Base-by-base conservation (phyloP, 441 rosid genomes). In the Jatropha podagrica region DNA sequence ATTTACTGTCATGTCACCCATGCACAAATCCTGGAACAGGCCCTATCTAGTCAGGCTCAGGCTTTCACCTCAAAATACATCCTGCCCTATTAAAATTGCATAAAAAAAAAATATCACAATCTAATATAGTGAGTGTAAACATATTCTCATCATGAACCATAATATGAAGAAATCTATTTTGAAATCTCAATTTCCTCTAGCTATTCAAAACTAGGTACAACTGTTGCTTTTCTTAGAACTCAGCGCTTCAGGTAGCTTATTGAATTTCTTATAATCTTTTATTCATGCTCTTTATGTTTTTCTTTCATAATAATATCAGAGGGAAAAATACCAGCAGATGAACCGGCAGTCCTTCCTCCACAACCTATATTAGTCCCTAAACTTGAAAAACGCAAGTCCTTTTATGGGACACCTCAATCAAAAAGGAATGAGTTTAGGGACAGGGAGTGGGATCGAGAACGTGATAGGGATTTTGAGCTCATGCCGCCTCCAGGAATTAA, bases 401-500 rank as follows among this genome's bases (percentile, higher is more conserved):
- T 83, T 75, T 88, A 84, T 72, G 91, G 81, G 77, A 89, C 97
- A 81, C 94, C 97, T 74, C 98, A 89, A 75, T 79, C 97, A 32
- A 96, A 88, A 85, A 94, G 95, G 85, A 75, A 82, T 51, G 98
- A 93, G 55, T 89, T 83, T 78, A 88, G 92, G 83, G 93, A 94
- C 66, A 83, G 95, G 85, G 95, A 96, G 48, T 87, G 97, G 96
- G 98, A 95, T 75, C 86, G 91, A 60, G 96, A 92, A 74, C 92
- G 95, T 76, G 98, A 91, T 67, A 90, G 90, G 81, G 99, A 94
- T 83, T 91, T 92, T 59, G 99, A 92, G 85, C 97, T 92, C 77
- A 92, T 96, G 97, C 99, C 99, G 72, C 99, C 99, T 78, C 98
- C 97, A 40, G 99, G 97, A 78, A 88, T 86, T 78, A 90, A 82